These are phyloP conservation scores for Bertia moriformis DNA, from an alignment of 2,329 filamentous ascomycete genomes.

Conservation along the genomic window DNA sequence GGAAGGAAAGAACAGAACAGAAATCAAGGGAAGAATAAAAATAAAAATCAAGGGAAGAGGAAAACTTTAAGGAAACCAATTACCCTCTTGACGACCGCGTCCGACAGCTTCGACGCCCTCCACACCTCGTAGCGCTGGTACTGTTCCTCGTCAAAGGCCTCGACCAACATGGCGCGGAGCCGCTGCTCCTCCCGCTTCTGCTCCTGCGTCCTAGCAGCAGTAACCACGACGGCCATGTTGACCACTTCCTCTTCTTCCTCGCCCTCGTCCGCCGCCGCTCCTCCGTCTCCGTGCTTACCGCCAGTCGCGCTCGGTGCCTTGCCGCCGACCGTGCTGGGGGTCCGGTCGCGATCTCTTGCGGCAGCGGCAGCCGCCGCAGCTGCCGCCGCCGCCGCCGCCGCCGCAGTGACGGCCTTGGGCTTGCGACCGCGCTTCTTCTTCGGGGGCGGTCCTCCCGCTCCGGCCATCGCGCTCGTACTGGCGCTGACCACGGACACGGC, in stretches of 20 bases:
- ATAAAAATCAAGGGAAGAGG: not conserved
- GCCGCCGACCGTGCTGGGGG: conserved; percentile 24
- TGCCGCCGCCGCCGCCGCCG: conserved; percentile 21
- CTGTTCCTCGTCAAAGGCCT: conserved; percentile 51
- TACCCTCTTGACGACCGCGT: conserved; percentile 55
- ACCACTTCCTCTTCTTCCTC: conserved; percentile 28
- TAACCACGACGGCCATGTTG: conserved; percentile 34
- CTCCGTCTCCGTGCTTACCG: conserved; percentile 31
- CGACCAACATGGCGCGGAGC: conserved; percentile 43
- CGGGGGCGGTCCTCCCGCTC: conserved; percentile 10
- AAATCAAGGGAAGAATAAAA: not conserved
- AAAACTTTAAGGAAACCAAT: too few species aligned
- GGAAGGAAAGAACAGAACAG: not conserved
- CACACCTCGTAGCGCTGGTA: conserved; percentile 58
- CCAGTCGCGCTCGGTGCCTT: conserved; percentile 21
- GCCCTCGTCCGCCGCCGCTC: conserved; percentile 40
- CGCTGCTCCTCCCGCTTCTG: conserved; percentile 49
- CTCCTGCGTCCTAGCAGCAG: conserved; percentile 48
- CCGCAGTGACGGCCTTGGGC: conserved; percentile 40
- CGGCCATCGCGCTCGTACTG: conserved; percentile 35
- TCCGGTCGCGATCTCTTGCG: conserved; percentile 13
- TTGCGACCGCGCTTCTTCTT: conserved; percentile 51
- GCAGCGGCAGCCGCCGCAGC: conserved; percentile 5
- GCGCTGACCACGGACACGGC: conserved; percentile 44
- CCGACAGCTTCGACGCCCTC: conserved; percentile 53